Conservation (phyloP, 768 basidiomycete genomes). For the Boletus barrowsii region DNA sequence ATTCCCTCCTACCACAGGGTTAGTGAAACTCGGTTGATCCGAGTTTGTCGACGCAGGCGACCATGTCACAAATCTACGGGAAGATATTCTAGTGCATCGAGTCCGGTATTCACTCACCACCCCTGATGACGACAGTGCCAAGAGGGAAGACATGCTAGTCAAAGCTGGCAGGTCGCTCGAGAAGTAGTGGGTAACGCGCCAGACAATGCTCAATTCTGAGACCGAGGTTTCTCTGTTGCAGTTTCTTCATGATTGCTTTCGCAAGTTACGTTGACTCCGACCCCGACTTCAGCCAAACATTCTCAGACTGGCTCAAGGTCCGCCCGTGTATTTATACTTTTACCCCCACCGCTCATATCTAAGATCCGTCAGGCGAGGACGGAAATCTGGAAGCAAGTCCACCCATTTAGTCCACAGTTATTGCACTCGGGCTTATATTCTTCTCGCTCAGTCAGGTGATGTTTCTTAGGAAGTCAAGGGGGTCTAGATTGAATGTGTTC, state of each 20-base stretch:
- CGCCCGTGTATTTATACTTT: constrained; percentile 7
- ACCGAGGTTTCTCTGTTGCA: constrained; percentile 27
- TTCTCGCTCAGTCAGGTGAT: constrained; percentile 65
- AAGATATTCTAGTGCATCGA: constrained; percentile 81
- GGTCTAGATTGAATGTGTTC: constrained; percentile 85
- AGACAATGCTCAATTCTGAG: neutral
- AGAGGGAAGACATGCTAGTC: constrained; percentile 49
- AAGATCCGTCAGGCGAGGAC: constrained; percentile 54
- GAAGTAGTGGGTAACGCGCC: constrained; percentile 71
- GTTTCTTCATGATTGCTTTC: constrained; percentile 94
- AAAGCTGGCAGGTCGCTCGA: constrained; percentile 77
- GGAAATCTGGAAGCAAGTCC: constrained; percentile 88
- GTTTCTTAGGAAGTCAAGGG: constrained; percentile 78
- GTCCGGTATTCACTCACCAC: constrained; percentile 83
- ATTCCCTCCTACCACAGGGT: neutral
- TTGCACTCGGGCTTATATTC: neutral
- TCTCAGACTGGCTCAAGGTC: constrained; percentile 87
- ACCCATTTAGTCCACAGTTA: constrained; percentile 3
- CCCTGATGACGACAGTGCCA: constrained; percentile 59
- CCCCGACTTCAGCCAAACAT: constrained; percentile 62
- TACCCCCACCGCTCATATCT: neutral
- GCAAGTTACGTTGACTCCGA: constrained; percentile 80
- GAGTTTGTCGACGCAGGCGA: constrained; percentile 53
- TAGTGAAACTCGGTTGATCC: constrained; percentile 5
- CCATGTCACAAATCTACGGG: constrained; percentile 87